These are phyloP conservation scores for Lophiostoma macrostomum DNA, from an alignment of 495 filamentous ascomycete genomes.

Conservation along the genomic window DNA sequence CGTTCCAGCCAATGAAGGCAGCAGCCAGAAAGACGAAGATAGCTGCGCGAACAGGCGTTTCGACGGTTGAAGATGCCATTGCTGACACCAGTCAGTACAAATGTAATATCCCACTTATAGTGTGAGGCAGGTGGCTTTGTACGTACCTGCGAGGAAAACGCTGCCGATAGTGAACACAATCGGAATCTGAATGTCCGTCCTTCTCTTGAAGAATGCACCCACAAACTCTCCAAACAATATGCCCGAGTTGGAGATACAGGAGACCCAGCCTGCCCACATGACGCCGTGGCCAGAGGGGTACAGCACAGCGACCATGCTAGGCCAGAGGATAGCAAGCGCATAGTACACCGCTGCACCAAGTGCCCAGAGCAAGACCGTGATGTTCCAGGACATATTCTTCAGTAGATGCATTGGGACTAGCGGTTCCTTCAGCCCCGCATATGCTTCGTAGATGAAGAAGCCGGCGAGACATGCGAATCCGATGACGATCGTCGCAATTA, in stretches of 20 bases:
- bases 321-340: slow-evolving; percentile 28
- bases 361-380: slow-evolving; percentile 23
- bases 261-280: slow-evolving; percentile 29
- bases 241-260: slow-evolving; percentile 14
- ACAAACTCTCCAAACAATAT: slow-evolving; percentile 25
- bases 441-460: slow-evolving; percentile 44
- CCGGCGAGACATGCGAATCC: slow-evolving; percentile 40
- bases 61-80: slow-evolving; percentile 19
- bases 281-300: slow-evolving; percentile 15
- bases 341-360: slow-evolving; percentile 32
- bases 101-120: background rate
- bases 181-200: slow-evolving; percentile 19
- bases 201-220: slow-evolving; percentile 15
- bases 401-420: slow-evolving; percentile 29
- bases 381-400: slow-evolving; percentile 22
- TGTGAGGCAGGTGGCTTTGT: background rate
- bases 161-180: slow-evolving; percentile 22
- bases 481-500: slow-evolving; percentile 43
- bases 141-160: slow-evolving; percentile 22
- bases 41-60: slow-evolving; percentile 24
- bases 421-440: slow-evolving; percentile 24
- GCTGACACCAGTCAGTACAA: background rate
- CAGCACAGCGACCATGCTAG: slow-evolving; percentile 25
- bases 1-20: slow-evolving; percentile 32
- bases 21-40: slow-evolving; percentile 26